Conservation (phyloP, 257 asterid species). For the Echites panduratus region DNA sequence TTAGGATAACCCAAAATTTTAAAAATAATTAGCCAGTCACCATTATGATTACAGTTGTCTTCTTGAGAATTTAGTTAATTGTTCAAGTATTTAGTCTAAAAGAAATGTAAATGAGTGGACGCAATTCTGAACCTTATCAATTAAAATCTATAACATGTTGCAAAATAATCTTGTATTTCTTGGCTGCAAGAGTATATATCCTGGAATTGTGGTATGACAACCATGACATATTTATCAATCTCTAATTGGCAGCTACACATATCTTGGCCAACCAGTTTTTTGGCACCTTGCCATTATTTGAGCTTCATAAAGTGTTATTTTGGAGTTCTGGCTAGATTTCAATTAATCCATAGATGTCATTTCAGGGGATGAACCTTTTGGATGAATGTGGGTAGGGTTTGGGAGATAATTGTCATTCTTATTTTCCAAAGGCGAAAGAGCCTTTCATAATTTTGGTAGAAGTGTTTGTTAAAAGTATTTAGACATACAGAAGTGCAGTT, state of each 20-base stretch:
- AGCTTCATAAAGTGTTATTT: neutral
- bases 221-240: neutral
- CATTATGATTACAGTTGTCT: neutral
- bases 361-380: neutral
- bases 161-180: neutral
- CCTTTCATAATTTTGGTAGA: neutral
- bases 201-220: neutral
- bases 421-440: neutral
- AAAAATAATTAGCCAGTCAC: neutral
- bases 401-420: neutral
- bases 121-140: neutral
- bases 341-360: neutral
- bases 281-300: neutral
- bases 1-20: neutral
- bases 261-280: neutral
- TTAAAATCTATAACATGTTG: neutral
- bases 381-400: neutral
- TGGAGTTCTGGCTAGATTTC: neutral
- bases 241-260: neutral
- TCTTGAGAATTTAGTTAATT: neutral
- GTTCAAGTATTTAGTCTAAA: neutral
- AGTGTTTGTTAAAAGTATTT: neutral
- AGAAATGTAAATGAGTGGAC: neutral
- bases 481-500: neutral
- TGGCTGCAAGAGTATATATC: neutral